Evolutionary conservation across 495 filamentous ascomycete species (phyloP), one percentile per base, ranked within the genome.

Genomic region (Aspergillus sparsus): DNA sequence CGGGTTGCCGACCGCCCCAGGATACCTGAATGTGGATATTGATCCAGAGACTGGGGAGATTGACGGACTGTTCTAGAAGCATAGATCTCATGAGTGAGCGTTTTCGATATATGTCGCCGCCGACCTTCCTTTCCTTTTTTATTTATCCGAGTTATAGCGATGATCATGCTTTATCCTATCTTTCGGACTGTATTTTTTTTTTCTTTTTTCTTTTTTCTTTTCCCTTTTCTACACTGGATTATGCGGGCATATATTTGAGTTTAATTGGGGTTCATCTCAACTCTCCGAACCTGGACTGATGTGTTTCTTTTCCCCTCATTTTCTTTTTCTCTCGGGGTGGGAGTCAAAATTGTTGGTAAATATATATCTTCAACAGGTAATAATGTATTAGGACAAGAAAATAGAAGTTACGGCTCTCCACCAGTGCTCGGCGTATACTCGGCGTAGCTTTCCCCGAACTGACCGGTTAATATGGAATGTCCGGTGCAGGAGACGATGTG

Each of bases 1-100:
- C 18, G 94, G 94, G 36, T 74, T 98, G 65, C 94, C 94, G 27
- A 98, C 94, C 16, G 93, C 93, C 15, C 94, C 94, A 13, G 94
- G 94, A 10, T 98, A 97, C 70, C 74, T 98, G 49, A 98, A 98
- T 66, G 93, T 97, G 13, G 94, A 98, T 65, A 89, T 98, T 52
- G 90, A 98, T 67, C 74, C 85, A 6, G 91, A 94, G 75, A 97
- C 93, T 35, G 94, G 93, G 44, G 93, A 98, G 76, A 96, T 98
- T 58, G 89, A 96, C 64, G 94, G 94, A 7, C 79, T 98, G 51
- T 98, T 98, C 74, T 98, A 88, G 73, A 65, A 27, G 21, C 21
- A 27, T 27, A 27, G 21, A 27, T 27, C 21, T 27, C 21, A 27
- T 27, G 21, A 27, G 3, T 27, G 21, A 27, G 21, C 3, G 37